Evolutionary conservation across 257 asterid species (phyloP).

Genomic region (Avicennia marina): DNA sequence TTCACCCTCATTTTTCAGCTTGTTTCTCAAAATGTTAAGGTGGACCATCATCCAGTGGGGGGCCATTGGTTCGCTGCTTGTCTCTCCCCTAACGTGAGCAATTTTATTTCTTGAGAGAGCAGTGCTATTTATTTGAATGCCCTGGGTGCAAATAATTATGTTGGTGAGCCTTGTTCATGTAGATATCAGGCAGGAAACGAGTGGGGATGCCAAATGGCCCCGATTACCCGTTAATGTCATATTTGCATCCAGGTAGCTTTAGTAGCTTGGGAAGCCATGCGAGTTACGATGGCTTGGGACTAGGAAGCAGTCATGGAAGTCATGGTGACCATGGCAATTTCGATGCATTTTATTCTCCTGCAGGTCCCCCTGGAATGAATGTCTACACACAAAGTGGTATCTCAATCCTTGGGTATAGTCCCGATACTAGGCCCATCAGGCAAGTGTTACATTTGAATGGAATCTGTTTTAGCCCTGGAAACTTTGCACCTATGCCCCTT

Average conservation of each 20-base stretch:
- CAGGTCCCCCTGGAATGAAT: constrained; percentile 87
- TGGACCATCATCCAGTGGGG: constrained; percentile 95
- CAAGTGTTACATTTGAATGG: constrained; percentile 71
- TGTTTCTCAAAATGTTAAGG: constrained; percentile 82
- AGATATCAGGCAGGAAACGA: constrained; percentile 74
- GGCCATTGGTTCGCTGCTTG: constrained; percentile 99
- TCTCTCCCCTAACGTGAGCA: constrained; percentile 96
- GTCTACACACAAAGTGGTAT: constrained; percentile 60
- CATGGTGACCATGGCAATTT: constrained; percentile 81
- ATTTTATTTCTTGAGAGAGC: constrained; percentile 13
- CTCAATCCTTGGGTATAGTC: constrained; percentile 77
- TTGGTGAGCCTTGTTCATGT: constrained; percentile 29
- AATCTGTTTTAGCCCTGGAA: constrained; percentile 91
- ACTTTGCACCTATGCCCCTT: constrained; percentile 85
- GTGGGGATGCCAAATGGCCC: constrained; percentile 69
- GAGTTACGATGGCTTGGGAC: constrained; percentile 80
- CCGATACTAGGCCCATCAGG: constrained; percentile 81
- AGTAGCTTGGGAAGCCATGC: constrained; percentile 99
- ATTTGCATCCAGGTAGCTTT: constrained; percentile 82
- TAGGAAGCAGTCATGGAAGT: constrained; percentile 94
- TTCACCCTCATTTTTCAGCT: constrained; percentile 42
- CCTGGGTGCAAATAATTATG: constrained; percentile 8
- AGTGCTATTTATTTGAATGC: constrained; percentile 10
- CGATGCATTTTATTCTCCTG: constrained; percentile 86
- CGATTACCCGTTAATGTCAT: constrained; percentile 68